Evolutionary conservation across 192 early-diverging fungal genomes (phyloP).

Genomic region (Podila clonocystis): DNA sequence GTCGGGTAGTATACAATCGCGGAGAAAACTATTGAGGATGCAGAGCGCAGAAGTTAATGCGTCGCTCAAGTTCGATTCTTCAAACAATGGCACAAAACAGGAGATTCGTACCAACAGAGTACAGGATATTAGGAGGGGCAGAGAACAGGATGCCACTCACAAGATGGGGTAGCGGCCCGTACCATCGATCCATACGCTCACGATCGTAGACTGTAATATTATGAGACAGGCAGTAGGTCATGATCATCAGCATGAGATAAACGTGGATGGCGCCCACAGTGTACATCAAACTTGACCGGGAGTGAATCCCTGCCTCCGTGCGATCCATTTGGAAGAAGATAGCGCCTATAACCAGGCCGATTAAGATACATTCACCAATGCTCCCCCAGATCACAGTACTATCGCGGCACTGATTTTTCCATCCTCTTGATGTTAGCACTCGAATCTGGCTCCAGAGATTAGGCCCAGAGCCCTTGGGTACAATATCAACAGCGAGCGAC

Average conservation of each 20-base stretch:
- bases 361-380: constrained; percentile 36
- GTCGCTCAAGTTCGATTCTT: background rate
- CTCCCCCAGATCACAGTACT: constrained; percentile 44
- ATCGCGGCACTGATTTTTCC: constrained; percentile 38
- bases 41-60: background rate
- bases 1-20: constrained; percentile 38
- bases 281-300: constrained; percentile 33
- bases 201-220: constrained; percentile 44
- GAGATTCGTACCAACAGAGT: constrained; percentile 25
- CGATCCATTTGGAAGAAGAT: constrained; percentile 38
- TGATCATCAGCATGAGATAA: constrained; percentile 45
- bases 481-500: constrained; percentile 29
- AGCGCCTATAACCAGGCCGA: constrained; percentile 27
- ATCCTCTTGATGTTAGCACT: constrained; percentile 36
- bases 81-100: background rate
- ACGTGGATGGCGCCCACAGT: constrained; percentile 29
- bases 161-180: constrained; percentile 40
- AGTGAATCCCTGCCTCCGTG: constrained; percentile 20
- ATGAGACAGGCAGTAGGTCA: constrained; percentile 34
- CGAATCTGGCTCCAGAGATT: constrained; percentile 28
- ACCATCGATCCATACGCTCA: constrained; percentile 48
- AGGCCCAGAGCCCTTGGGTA: constrained; percentile 31
- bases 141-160: constrained; percentile 32
- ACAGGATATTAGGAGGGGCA: constrained; percentile 25
- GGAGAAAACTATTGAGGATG: constrained; percentile 25